phyloP scores from a whole-genome alignment of 805 yeast genomes.

The Wickerhamiella lipophila region DNA sequence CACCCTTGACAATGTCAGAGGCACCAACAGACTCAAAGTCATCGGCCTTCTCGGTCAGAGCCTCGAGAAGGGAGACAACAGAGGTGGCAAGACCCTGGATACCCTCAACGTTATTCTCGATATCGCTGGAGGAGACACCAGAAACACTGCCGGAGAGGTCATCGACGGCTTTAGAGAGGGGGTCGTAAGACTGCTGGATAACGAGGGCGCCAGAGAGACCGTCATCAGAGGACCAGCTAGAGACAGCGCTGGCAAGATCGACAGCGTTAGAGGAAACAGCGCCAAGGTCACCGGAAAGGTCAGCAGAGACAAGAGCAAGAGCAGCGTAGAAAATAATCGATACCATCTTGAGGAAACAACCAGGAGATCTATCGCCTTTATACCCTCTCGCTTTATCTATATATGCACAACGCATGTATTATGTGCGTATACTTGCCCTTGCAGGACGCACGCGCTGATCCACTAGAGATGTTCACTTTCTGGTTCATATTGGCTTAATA shows the following conservation, averaged over 20 bases:
- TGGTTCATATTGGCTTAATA: background rate
- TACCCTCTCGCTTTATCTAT: background rate
- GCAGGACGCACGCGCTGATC: background rate
- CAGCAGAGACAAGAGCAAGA: conserved; percentile 12
- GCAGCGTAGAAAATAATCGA: conserved; percentile 14
- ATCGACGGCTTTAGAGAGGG: conserved; percentile 11
- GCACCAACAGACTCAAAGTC: conserved; percentile 22
- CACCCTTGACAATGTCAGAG: conserved; percentile 19
- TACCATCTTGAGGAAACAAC: conserved; percentile 1
- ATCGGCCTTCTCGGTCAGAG: conserved; percentile 18
- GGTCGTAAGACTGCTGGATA: conserved; percentile 16
- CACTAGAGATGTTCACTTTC: background rate
- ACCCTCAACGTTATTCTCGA: conserved; percentile 9
- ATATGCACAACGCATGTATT: background rate
- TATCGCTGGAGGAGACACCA: conserved; percentile 9
- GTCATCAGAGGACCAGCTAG: conserved; percentile 12
- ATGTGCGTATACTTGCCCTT: background rate
- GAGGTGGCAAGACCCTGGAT: conserved; percentile 12
- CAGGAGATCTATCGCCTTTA: background rate
- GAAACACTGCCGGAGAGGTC: conserved; percentile 9
- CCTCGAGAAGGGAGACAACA: conserved; percentile 16
- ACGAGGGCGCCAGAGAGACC: conserved; percentile 18
- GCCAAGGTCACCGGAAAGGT: conserved; percentile 9
- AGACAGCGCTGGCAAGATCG: conserved; percentile 10
- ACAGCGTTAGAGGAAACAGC: conserved; percentile 40